phyloP scores from a whole-genome alignment of 805 yeast species.

The Blastobotrys robertii region DNA sequence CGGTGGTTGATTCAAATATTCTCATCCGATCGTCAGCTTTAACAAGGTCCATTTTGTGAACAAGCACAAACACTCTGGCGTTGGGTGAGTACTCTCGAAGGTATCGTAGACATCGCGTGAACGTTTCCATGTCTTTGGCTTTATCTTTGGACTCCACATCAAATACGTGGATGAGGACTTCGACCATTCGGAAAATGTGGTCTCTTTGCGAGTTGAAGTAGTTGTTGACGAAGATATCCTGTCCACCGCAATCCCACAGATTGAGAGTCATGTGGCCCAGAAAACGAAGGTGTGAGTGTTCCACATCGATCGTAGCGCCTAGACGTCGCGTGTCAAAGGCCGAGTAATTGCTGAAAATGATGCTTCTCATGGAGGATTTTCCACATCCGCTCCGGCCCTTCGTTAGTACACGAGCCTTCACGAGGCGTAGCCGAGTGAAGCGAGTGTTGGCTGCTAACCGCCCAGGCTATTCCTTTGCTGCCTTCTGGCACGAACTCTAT shows the following conservation, averaged over 20 bases:
- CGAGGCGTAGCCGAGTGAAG: no score
- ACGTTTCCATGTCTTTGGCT: constrained; percentile 86
- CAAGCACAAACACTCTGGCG: constrained; percentile 81
- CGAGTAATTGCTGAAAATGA: constrained; percentile 89
- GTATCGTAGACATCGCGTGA: constrained; percentile 71
- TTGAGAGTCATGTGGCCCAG: constrained; percentile 92
- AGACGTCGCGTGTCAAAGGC: constrained; percentile 92
- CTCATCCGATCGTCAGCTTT: constrained; percentile 79
- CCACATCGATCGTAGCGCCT: constrained; percentile 98
- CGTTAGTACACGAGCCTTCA: neutral
- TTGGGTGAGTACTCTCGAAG: constrained; percentile 77
- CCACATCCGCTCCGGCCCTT: constrained; percentile 96
- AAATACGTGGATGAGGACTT: constrained; percentile 89
- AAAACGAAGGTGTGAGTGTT: constrained; percentile 87
- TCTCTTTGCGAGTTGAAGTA: constrained; percentile 81
- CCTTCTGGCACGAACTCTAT: no score
- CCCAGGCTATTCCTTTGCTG: no score
- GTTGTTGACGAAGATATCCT: constrained; percentile 92
- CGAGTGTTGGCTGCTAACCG: no score
- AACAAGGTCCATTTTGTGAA: constrained; percentile 95
- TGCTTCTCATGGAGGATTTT: constrained; percentile 93
- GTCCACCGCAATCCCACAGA: constrained; percentile 94
- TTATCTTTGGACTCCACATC: constrained; percentile 92
- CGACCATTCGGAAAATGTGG: constrained; percentile 91
- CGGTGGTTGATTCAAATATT: constrained; percentile 76